Conservation (phyloP, 768 basidiomycete species). For the Boletus rubroflammeus region DNA sequence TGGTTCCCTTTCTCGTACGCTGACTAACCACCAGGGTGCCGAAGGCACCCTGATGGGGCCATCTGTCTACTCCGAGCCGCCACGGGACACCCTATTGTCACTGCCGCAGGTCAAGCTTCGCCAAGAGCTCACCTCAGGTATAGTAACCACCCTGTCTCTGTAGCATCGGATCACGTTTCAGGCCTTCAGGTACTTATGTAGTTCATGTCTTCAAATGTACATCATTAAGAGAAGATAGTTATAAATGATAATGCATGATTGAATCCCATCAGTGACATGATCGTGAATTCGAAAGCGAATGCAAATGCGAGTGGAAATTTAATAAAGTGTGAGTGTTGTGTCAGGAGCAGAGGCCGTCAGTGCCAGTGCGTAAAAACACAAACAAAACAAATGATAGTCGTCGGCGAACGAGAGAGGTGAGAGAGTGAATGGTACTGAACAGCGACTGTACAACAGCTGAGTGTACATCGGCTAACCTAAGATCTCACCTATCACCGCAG, state of each 20-base stretch:
- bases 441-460: slow-evolving; percentile 22
- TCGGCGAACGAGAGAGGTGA: slow-evolving; percentile 15
- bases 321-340: slow-evolving; percentile 10
- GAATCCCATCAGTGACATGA: slow-evolving; percentile 21
- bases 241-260: slow-evolving; percentile 30
- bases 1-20: too few relatives aligned
- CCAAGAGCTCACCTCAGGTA: not conserved
- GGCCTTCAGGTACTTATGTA: too few relatives aligned
- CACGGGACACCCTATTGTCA: not conserved
- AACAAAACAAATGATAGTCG: slow-evolving; percentile 22
- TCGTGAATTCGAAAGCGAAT: slow-evolving; percentile 20
- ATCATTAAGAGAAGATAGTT: slow-evolving; percentile 26
- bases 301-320: slow-evolving; percentile 14
- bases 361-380: slow-evolving; percentile 20
- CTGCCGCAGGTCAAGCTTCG: not conserved
- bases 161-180: not conserved
- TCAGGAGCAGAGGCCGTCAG: slow-evolving; percentile 10
- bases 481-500: slow-evolving; percentile 10
- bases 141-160: not conserved
- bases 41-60: too few relatives aligned
- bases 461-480: slow-evolving; percentile 20
- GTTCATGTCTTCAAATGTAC: slow-evolving; percentile 12
- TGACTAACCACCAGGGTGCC: too few relatives aligned
- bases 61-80: not conserved
- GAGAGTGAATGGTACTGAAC: slow-evolving; percentile 17